phyloP scores from a whole-genome alignment of 2,329 filamentous ascomycete genomes.

The Colletotrichum sp. region DNA sequence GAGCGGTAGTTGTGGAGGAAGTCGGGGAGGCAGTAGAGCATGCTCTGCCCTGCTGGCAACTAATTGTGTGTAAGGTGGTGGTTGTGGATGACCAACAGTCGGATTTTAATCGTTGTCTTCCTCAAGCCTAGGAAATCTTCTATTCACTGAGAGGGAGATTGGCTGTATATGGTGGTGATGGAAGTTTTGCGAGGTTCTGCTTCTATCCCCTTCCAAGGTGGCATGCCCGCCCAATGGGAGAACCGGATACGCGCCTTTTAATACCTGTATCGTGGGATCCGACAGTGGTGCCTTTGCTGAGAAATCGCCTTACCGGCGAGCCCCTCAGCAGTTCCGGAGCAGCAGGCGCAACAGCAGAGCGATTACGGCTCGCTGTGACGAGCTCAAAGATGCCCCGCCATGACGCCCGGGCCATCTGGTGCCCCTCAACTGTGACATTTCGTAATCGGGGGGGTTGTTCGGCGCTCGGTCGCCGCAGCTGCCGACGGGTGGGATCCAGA shows the following conservation, averaged over 20 bases:
- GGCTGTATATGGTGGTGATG: not conserved
- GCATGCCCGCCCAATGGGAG: not conserved
- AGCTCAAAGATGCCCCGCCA: not conserved
- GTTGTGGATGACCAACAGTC: not conserved
- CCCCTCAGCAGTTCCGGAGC: not conserved
- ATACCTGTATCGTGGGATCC: slow-evolving; percentile 1
- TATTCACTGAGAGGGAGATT: not conserved
- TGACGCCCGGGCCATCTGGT: not conserved
- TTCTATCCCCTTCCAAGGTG: not conserved
- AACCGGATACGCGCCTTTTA: slow-evolving; percentile 9
- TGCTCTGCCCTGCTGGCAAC: not conserved
- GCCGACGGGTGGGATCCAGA: not conserved
- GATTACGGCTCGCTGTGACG: not conserved
- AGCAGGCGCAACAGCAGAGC: not conserved
- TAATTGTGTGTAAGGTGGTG: not conserved
- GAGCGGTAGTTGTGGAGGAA: slow-evolving; percentile 21
- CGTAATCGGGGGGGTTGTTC: not conserved
- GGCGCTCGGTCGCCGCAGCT: slow-evolving; percentile 1
- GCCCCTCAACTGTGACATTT: not conserved
- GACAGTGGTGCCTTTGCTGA: slow-evolving; percentile 33
- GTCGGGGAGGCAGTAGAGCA: slow-evolving; percentile 19
- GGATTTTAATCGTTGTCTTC: not conserved
- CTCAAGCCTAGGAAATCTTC: not conserved
- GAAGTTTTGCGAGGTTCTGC: not conserved
- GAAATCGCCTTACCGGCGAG: slow-evolving; percentile 31